Conservation (phyloP, 1,284 basidiomycete species). For the Coniferiporia weirii region DNA sequence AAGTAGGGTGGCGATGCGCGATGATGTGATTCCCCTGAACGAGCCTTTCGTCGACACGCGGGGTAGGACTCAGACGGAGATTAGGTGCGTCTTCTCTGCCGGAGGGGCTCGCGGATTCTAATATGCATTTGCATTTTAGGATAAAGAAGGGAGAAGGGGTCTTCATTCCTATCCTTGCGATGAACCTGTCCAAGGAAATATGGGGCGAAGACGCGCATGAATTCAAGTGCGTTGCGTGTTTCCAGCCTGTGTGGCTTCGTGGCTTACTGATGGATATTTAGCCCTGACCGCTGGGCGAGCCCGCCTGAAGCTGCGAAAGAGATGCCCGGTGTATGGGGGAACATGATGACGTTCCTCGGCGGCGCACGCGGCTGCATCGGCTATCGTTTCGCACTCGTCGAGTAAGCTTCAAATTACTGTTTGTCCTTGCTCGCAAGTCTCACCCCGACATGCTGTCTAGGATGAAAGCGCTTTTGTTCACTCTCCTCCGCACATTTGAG, state of each 20-base stretch:
- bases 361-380: conserved; percentile 32
- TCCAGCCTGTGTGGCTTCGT: neutral
- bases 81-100: conserved; percentile 16
- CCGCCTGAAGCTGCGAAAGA: conserved; percentile 21
- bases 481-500: conserved; percentile 22
- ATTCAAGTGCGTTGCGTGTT: conserved; percentile 22
- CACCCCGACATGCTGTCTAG: conserved; percentile 6
- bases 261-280: conserved; percentile 3
- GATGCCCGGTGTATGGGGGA: conserved; percentile 28
- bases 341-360: conserved; percentile 30
- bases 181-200: conserved; percentile 33
- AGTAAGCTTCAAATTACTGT: conserved; percentile 23
- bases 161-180: conserved; percentile 27
- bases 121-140: conserved; percentile 22
- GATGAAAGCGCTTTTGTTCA: conserved; percentile 26
- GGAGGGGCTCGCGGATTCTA: no score
- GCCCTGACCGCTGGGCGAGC: conserved; percentile 30
- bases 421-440: neutral
- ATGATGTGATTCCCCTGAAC: conserved; percentile 26
- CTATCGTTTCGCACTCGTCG: conserved; percentile 40
- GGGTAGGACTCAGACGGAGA: conserved; percentile 20
- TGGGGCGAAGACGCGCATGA: conserved; percentile 40
- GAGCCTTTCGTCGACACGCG: conserved; percentile 22
- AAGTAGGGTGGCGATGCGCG: conserved; percentile 21
- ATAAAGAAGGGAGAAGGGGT: conserved; percentile 28